These are phyloP conservation scores for Chaetomium sp. DNA, from an alignment of 2,329 filamentous ascomycete genomes.

Conservation along the genomic window DNA sequence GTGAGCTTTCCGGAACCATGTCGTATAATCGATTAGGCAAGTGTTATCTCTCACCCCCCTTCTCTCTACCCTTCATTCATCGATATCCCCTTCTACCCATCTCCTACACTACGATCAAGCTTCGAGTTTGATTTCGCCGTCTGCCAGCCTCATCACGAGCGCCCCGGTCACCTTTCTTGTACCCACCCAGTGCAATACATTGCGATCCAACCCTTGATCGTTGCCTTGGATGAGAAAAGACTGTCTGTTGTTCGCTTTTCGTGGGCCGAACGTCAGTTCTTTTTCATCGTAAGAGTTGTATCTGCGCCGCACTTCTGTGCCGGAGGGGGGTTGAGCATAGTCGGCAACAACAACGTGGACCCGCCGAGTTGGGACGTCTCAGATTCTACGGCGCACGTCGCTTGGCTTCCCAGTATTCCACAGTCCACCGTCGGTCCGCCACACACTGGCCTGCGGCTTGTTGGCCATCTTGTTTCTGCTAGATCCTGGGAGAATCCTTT, in stretches of 20 bases:
- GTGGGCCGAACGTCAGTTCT: no score
- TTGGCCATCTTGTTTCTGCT: background rate
- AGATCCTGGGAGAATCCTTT: background rate
- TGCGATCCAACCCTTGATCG: background rate
- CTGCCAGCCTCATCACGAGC: slow-evolving; percentile 1
- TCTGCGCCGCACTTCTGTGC: slow-evolving; percentile 13
- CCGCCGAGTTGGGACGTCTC: slow-evolving; percentile 6
- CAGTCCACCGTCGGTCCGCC: slow-evolving; percentile 8
- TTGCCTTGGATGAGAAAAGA: no score
- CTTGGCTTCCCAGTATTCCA: background rate
- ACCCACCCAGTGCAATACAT: slow-evolving; percentile 4
- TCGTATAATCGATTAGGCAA: slow-evolving; percentile 69
- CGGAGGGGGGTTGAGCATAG: background rate
- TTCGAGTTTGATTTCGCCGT: background rate
- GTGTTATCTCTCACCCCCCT: slow-evolving; percentile 28
- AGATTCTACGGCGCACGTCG: slow-evolving; percentile 14
- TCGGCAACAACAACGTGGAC: background rate
- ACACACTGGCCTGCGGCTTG: slow-evolving; percentile 8
- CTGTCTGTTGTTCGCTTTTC: no score
- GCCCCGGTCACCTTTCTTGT: slow-evolving; percentile 1
- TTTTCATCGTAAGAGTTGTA: slow-evolving; percentile 1
- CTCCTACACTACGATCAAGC: no score
- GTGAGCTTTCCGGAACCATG: slow-evolving; percentile 40
- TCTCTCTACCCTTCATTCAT: slow-evolving; percentile 15
- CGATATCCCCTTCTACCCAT: slow-evolving; percentile 3